phyloP scores from a whole-genome alignment of 768 basidiomycete species.

The Auricularia auricula-judae region DNA sequence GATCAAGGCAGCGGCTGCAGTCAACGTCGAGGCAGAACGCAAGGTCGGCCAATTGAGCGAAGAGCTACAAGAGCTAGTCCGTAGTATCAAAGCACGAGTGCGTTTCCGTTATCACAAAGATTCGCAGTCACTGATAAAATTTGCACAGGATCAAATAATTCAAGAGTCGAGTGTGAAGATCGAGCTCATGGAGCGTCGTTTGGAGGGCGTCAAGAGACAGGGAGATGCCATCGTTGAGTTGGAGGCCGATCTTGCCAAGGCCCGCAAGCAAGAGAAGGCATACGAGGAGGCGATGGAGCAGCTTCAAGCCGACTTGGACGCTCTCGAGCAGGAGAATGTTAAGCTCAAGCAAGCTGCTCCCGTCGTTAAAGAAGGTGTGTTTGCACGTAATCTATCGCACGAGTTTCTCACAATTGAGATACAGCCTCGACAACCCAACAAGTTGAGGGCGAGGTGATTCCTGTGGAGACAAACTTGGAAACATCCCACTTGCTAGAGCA shows the following conservation, averaged over 20 bases:
- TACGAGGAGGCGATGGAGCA: slow-evolving; percentile 93
- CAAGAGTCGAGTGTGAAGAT: slow-evolving; percentile 90
- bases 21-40: slow-evolving; percentile 88
- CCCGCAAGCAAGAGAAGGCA: slow-evolving; percentile 77
- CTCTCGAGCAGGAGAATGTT: slow-evolving; percentile 76
- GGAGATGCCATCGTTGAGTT: slow-evolving; percentile 74
- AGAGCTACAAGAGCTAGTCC: slow-evolving; percentile 78
- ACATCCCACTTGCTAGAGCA: slow-evolving; percentile 84
- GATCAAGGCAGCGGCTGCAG: slow-evolving; percentile 69
- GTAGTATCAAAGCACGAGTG: slow-evolving; percentile 57
- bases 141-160: slow-evolving; percentile 68
- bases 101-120: slow-evolving; percentile 6
- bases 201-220: slow-evolving; percentile 87
- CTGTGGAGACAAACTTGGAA: slow-evolving; percentile 73
- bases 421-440: slow-evolving; percentile 38
- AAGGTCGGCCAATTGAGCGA: slow-evolving; percentile 79
- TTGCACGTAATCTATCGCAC: slow-evolving; percentile 1
- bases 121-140: background rate
- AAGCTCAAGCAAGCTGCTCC: slow-evolving; percentile 63
- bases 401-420: background rate
- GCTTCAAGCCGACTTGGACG: slow-evolving; percentile 78
- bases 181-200: slow-evolving; percentile 86
- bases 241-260: slow-evolving; percentile 68
- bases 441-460: slow-evolving; percentile 47
- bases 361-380: slow-evolving; percentile 64